These are phyloP conservation scores for Fraxinus excelsior DNA, from an alignment of 257 asterid species.

Conservation along the genomic window DNA sequence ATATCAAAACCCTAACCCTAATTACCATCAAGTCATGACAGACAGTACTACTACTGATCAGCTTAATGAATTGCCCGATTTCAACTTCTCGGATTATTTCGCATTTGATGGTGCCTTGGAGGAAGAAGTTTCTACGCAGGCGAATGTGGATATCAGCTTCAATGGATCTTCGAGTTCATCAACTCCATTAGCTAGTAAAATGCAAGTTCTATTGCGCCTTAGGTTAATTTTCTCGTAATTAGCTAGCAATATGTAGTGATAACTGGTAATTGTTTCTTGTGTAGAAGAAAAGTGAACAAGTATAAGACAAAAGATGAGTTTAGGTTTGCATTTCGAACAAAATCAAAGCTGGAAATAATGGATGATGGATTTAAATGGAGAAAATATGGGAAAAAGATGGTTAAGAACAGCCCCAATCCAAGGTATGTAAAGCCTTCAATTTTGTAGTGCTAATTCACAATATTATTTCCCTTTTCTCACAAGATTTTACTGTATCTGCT, in stretches of 20 bases:
- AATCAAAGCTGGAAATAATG: slow-evolving; percentile 30
- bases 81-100: slow-evolving; percentile 16
- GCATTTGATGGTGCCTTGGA: neutral
- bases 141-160: neutral
- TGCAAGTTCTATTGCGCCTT: slow-evolving; percentile 26
- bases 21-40: neutral
- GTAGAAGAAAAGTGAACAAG: slow-evolving; percentile 15
- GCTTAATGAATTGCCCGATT: neutral
- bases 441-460: neutral
- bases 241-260: neutral
- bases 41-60: neutral
- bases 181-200: slow-evolving; percentile 6
- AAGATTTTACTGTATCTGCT: neutral
- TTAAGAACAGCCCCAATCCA: slow-evolving; percentile 34
- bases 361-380: slow-evolving; percentile 42
- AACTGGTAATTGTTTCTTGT: no score
- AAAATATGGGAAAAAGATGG: slow-evolving; percentile 39
- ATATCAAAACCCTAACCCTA: slow-evolving; percentile 26
- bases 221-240: neutral
- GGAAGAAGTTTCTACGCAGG: slow-evolving; percentile 6
- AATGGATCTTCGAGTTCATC: slow-evolving; percentile 15
- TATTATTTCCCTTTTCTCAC: neutral
- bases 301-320: neutral
- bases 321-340: slow-evolving; percentile 31
- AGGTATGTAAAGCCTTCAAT: slow-evolving; percentile 22